phyloP scores from a whole-genome alignment of 1,284 basidiomycete genomes.

The Cerrena zonata region DNA sequence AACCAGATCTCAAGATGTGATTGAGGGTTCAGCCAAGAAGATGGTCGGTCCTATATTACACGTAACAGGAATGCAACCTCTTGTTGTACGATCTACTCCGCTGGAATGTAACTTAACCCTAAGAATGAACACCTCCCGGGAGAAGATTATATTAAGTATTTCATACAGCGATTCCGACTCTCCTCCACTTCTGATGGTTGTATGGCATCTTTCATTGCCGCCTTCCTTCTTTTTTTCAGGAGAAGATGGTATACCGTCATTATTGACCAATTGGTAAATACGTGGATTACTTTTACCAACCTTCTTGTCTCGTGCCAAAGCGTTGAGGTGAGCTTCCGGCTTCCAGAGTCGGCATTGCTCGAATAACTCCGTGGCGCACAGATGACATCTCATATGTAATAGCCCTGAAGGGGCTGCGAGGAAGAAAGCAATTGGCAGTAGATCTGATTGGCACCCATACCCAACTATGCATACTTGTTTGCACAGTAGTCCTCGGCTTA shows the following conservation, averaged over 20 bases:
- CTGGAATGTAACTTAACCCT: too few relatives aligned
- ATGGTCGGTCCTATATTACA: background rate
- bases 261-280: too few relatives aligned
- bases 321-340: too few relatives aligned
- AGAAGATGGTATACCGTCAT: too few relatives aligned
- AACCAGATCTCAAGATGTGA: background rate
- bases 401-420: too few relatives aligned
- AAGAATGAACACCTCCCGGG: background rate
- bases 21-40: background rate
- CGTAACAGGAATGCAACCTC: background rate
- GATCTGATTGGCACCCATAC: background rate
- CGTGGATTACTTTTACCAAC: too few relatives aligned
- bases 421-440: too few relatives aligned
- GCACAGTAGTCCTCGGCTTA: background rate
- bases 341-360: too few relatives aligned
- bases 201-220: background rate
- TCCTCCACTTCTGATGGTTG: background rate
- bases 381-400: too few relatives aligned
- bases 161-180: background rate
- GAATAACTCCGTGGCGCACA: too few relatives aligned
- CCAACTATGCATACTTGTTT: too few relatives aligned
- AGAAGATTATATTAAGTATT: background rate
- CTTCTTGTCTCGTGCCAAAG: too few relatives aligned
- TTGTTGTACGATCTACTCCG: background rate
- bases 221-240: background rate